A percentile compares a stretch with the other conserved stretches of the same genome.
Evolutionary conservation across 805 yeast species (phyloP).

Genomic region (Pichia thaimueangensis): DNA sequence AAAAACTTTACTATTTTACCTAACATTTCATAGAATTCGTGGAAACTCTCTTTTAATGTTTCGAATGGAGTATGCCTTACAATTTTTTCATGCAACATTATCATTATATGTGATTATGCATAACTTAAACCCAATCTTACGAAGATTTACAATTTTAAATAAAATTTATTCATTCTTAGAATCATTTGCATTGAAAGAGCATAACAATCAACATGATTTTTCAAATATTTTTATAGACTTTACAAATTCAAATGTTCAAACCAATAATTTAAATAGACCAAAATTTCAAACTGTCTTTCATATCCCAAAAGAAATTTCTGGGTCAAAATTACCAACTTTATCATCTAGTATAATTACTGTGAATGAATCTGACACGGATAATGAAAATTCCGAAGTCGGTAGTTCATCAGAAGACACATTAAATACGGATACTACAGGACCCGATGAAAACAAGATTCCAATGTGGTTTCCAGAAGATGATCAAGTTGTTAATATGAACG

Average conservation of each 20-base stretch:
- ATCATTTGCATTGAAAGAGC: not conserved
- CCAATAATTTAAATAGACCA: not conserved
- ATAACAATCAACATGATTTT: constrained; percentile 3
- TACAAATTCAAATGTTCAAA: not conserved
- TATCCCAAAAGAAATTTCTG: constrained; percentile 7
- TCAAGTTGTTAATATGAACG: constrained; percentile 28
- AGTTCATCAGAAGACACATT: not conserved
- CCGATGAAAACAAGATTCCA: constrained; percentile 13
- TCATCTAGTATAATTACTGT: not conserved
- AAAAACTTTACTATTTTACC: constrained; percentile 16
- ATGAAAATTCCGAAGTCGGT: not conserved
- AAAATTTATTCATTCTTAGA: constrained; percentile 8
- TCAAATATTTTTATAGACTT: not conserved
- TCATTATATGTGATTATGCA: constrained; percentile 28
- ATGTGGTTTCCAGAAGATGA: constrained; percentile 30
- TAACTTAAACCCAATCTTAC: constrained; percentile 24
- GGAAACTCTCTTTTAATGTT: constrained; percentile 16
- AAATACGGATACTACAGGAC: not conserved
- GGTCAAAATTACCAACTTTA: constrained; percentile 7
- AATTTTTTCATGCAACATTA: constrained; percentile 24
- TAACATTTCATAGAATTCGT: constrained; percentile 17
- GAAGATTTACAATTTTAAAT: constrained; percentile 12
- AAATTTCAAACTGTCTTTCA: constrained; percentile 6
- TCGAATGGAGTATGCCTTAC: constrained; percentile 25
- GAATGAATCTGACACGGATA: not conserved